Base-by-base conservation (phyloP, 345 rosid genomes). In the Salix arbutifolia region DNA sequence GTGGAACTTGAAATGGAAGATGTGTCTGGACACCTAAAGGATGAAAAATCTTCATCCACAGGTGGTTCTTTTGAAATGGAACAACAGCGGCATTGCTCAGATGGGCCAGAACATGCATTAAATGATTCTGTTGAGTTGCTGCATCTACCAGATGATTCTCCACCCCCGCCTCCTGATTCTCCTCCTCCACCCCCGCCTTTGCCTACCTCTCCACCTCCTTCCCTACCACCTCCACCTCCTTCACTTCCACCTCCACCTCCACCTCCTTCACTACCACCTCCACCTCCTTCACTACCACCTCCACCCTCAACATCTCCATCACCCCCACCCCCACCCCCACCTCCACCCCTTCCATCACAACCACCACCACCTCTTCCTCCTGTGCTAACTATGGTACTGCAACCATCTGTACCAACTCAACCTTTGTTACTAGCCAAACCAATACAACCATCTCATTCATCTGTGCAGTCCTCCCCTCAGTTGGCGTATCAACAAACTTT, bases 1-100 rank as follows among this genome's bases (percentile, higher is more conserved):
- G 94, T 88, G 76, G 99, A 89, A 81, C 91, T 92, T 74, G 98
- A 90, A 85, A 90, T 91, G 96, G 97, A 93, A 84, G 96, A 90
- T 84, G 92, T 83, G 70, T 92, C 94, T 74, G 91, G 86, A 76
- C 88, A 86, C 75, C 89, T 80, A 11, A 91, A 85, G 87, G 93
- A 84, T 67, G 96, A 83, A 76, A 82, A 76, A 58, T 77, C 84
- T n/a, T 77, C 60, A 33, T 30, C 58, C 33, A 71, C 31, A 16
- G 75, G 60, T 70, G 72, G 69, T 81, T 53, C 74, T 58, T 72
- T 77, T 69, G 91, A 80, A 73, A 83, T 33, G 65, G 90, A 79
- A 74, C 66, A 65, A 12, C 85, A 78, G 33, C 87, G 78, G 76
- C 82, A 80, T 52, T 77, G 79, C 66, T 75, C 81, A 14, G 75